Evolutionary conservation across 768 basidiomycete genomes (phyloP).

Genomic region (Calocybe indica): DNA sequence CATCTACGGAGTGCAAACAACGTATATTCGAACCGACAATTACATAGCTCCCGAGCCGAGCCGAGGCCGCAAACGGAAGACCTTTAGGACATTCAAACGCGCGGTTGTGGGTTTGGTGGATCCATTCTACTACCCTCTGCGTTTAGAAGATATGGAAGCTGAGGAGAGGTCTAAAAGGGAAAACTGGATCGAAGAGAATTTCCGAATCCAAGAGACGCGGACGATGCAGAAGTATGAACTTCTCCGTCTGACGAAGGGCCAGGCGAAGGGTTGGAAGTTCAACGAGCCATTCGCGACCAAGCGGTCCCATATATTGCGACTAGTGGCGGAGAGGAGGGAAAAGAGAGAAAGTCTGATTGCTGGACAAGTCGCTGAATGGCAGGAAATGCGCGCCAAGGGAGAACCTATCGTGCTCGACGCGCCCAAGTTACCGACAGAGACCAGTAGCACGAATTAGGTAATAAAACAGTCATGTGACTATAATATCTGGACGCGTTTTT

Average conservation of each 20-base stretch:
- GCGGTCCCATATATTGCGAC: constrained; percentile 37
- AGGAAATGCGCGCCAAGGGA: constrained; percentile 26
- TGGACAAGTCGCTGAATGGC: constrained; percentile 27
- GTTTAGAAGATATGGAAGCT: constrained; percentile 70
- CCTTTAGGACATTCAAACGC: constrained; percentile 74
- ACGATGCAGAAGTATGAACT: constrained; percentile 30
- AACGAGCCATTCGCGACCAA: constrained; percentile 36
- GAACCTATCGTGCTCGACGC: constrained; percentile 16
- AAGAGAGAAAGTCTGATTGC: constrained; percentile 33
- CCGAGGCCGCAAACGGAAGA: constrained; percentile 23
- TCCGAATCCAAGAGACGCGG: constrained; percentile 37
- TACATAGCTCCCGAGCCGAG: constrained; percentile 52
- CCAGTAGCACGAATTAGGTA: not conserved
- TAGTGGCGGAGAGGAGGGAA: constrained; percentile 35
- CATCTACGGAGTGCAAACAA: constrained; percentile 84
- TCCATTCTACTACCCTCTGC: constrained; percentile 90
- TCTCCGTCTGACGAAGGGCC: constrained; percentile 31
- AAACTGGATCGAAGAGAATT: constrained; percentile 59
- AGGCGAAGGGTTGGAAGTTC: constrained; percentile 35
- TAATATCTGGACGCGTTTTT: not conserved
- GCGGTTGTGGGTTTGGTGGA: constrained; percentile 88
- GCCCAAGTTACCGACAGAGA: not conserved
- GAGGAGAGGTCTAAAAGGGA: constrained; percentile 48
- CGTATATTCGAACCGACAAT: constrained; percentile 95
- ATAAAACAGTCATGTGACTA: not conserved